phyloP scores from a whole-genome alignment of 2,329 filamentous ascomycete species.

The Pleomassaria siparia region DNA sequence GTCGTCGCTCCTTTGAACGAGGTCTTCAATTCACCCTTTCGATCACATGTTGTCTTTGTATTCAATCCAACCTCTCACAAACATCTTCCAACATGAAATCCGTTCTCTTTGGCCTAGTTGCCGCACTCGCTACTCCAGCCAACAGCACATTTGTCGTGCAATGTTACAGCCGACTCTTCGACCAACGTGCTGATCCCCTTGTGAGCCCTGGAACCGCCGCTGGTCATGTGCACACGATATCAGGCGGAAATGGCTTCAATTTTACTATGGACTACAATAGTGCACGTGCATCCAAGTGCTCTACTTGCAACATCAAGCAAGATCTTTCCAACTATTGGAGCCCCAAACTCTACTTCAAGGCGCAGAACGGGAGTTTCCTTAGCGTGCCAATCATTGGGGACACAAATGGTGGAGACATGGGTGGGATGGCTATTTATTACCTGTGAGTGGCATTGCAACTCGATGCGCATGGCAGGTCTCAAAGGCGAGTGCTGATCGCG shows the following conservation, averaged over 20 bases:
- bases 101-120: conserved; percentile 15
- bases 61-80: not conserved
- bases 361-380: conserved; percentile 62
- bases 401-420: conserved; percentile 29
- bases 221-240: conserved; percentile 67
- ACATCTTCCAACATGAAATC: conserved; percentile 15
- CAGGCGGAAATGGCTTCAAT: conserved; percentile 69
- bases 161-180: conserved; percentile 61
- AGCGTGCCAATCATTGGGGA: conserved; percentile 59
- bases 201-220: conserved; percentile 61
- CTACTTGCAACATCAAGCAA: conserved; percentile 64
- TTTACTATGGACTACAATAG: conserved; percentile 61
- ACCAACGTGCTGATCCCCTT: conserved; percentile 66
- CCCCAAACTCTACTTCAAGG: conserved; percentile 67
- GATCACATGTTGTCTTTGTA: not conserved
- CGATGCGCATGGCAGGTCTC: not conserved
- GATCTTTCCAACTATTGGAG: conserved; percentile 77
- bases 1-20: conserved; percentile 9
- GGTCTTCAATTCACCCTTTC: conserved; percentile 2
- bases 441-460: conserved; percentile 35
- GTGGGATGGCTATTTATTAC: conserved; percentile 74
- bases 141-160: conserved; percentile 69
- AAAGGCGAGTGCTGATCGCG: conserved; percentile 18
- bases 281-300: conserved; percentile 64
- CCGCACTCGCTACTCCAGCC: conserved; percentile 34